A percentile compares a stretch with the other conserved stretches of the same genome.
These are phyloP conservation scores for Cadophora malorum DNA, from an alignment of 2,329 filamentous ascomycete species.

Conservation along the genomic window DNA sequence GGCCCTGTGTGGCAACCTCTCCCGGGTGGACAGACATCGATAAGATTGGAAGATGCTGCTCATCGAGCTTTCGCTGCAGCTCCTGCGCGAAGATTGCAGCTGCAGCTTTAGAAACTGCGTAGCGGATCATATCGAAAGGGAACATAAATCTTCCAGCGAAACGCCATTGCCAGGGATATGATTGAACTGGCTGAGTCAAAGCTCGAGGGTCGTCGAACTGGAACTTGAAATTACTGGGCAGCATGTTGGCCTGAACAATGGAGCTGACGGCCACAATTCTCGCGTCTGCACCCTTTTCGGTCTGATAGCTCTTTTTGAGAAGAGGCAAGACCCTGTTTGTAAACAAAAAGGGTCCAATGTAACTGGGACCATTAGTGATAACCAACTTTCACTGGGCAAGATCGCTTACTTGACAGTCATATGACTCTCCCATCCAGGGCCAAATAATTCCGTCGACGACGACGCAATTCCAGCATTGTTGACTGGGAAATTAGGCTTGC, in stretches of 20 bases:
- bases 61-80: slow-evolving; percentile 20
- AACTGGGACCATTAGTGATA: no score
- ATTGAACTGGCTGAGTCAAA: neutral
- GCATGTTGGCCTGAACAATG: neutral
- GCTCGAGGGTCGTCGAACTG: neutral
- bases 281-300: no score
- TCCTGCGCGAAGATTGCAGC: slow-evolving; percentile 4
- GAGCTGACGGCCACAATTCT: no score
- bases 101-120: neutral
- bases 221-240: neutral
- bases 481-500: no score
- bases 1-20: slow-evolving; percentile 5
- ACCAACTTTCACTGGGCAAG: no score
- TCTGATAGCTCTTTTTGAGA: no score
- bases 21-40: slow-evolving; percentile 23
- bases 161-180: neutral
- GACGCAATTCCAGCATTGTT: no score
- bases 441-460: no score
- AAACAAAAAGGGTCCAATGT: no score
- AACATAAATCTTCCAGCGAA: neutral
- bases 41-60: slow-evolving; percentile 11
- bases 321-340: no score
- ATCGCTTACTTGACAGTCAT: no score
- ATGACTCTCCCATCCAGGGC: no score
- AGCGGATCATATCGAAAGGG: neutral